Base-by-base conservation (phyloP, 768 basidiomycete species). In the Russula sp. region DNA sequence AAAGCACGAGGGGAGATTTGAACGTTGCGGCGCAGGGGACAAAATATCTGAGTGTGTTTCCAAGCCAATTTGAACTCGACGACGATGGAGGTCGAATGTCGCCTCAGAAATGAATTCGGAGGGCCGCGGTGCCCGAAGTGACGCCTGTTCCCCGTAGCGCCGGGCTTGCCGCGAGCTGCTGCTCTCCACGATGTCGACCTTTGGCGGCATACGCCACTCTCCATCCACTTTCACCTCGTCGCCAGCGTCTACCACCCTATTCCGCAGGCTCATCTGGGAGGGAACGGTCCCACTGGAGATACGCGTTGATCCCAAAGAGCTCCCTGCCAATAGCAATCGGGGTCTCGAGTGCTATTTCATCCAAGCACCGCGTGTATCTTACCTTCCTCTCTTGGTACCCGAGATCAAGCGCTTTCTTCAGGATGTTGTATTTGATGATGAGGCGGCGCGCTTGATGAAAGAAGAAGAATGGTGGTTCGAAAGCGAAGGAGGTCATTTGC, bases 401-500 rank as follows among this genome's bases (percentile, higher is more conserved):
- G 93, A 97, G 71, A 84, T 99, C 63, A 84, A 88, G 63, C 83
- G 87, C 69, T 93, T 93, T 75, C 81, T 98, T 66, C 87, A 91
- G 79, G 92, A 97, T 68, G 86, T 98, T 60, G 91, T 95, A 14
- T 88, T 98, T 71, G 93, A 97, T 72, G 94, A 96, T 71, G 81
- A 84, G 40, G 87, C 88, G 34, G 85, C 86, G 5, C 87, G 86
- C 65, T 70, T 80, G 11, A 76, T 95, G 64, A 90, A 89, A 72
- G 92, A 94, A 68, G 90, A 92, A 62, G 90, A 95, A 58, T 94
- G 96, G 91, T 98, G 96, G 97, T 97, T 99, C 74, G 94, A 97
- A 76, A 89, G 87, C 66, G 89, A 90, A 59, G 89, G 86, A 68
- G 91, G 92, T 34, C 83, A 81, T 7, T 72, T 90, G 55, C 80